phyloP scores from a whole-genome alignment of 805 yeast species.

The Millerago galiae region DNA sequence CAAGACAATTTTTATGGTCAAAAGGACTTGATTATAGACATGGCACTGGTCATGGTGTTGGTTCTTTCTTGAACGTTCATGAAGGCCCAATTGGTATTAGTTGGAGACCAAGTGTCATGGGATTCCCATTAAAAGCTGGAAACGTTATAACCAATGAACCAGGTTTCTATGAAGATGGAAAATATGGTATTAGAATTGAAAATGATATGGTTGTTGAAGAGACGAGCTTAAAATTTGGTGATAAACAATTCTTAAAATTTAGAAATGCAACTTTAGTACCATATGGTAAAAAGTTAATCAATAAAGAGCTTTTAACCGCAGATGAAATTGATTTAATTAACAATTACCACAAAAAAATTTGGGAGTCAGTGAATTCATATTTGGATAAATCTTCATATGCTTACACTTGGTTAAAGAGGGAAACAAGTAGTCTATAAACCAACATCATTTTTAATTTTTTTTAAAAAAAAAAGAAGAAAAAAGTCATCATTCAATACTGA shows the following conservation, averaged over 20 bases:
- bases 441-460: no score
- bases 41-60: constrained; percentile 98
- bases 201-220: constrained; percentile 61
- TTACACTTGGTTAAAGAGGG: constrained; percentile 63
- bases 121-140: constrained; percentile 55
- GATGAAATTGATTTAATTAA: constrained; percentile 70
- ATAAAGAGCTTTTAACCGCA: constrained; percentile 42
- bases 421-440: constrained; percentile 27
- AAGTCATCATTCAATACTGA: no score
- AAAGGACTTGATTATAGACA: constrained; percentile 84
- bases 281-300: constrained; percentile 71
- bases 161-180: constrained; percentile 87
- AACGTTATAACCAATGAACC: constrained; percentile 88
- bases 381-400: constrained; percentile 57
- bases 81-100: constrained; percentile 91
- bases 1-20: constrained; percentile 77
- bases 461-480: no score
- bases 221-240: constrained; percentile 43
- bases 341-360: constrained; percentile 52
- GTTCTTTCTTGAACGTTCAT: constrained; percentile 84
- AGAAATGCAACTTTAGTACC: constrained; percentile 86
- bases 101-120: constrained; percentile 38
- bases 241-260: constrained; percentile 55
- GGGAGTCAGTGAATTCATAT: constrained; percentile 42
- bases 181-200: constrained; percentile 85